A percentile compares a stretch with the other conserved stretches of the same genome.
phyloP scores from a whole-genome alignment of 164 flowering plant species.

The Sextonia rubra region DNA sequence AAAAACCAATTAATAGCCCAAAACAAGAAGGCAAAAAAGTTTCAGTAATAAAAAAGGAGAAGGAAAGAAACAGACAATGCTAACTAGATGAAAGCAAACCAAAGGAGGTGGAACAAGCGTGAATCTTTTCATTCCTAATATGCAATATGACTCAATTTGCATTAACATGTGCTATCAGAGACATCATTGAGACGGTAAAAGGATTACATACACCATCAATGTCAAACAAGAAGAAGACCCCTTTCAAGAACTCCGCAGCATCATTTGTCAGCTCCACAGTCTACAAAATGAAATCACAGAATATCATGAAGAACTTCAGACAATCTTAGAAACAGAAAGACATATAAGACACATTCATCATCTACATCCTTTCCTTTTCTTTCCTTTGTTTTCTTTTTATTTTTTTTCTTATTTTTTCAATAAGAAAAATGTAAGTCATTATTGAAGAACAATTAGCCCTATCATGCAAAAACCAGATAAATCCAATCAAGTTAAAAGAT shows the following conservation, averaged over 20 bases:
- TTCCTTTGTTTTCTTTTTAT: too few species aligned
- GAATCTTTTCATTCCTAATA: neutral
- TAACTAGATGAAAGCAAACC: neutral
- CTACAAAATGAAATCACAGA: conserved; percentile 29
- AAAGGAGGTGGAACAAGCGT: neutral
- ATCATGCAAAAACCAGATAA: too few species aligned
- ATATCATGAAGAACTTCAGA: neutral
- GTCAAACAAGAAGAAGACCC: conserved; percentile 56
- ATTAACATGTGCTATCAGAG: neutral
- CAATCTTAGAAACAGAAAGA: neutral
- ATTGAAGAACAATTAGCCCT: too few species aligned
- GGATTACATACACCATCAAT: conserved; percentile 49
- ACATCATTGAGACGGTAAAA: conserved; percentile 3
- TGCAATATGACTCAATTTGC: neutral
- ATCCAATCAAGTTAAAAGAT: too few species aligned
- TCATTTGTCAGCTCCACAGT: conserved; percentile 87
- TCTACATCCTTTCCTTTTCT: neutral
- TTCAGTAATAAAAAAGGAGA: too few species aligned
- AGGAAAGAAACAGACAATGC: neutral
- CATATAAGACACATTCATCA: neutral
- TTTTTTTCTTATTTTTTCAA: too few species aligned
- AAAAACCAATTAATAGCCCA: too few species aligned
- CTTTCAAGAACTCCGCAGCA: conserved; percentile 62
- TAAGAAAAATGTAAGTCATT: too few species aligned
- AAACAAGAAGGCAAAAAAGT: neutral